Conservation (phyloP, 2,329 filamentous ascomycete genomes). For the Zasmidium angulare region DNA sequence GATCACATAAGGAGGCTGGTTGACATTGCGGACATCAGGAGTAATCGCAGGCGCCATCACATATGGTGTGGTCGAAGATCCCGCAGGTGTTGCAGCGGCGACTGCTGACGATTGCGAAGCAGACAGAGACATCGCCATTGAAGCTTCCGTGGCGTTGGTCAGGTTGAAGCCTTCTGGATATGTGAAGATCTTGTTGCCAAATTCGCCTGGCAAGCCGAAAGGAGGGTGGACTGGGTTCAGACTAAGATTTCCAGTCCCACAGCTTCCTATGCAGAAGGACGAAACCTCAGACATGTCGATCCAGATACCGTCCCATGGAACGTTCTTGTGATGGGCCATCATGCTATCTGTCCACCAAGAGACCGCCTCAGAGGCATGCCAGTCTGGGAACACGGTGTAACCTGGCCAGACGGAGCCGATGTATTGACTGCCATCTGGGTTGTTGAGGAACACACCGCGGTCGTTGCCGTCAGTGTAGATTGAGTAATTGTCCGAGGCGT, state of each 20-base stretch:
- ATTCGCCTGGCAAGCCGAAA: constrained; percentile 65
- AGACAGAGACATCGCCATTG: constrained; percentile 57
- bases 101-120: constrained; percentile 51
- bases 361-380: constrained; percentile 58
- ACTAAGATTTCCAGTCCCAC: constrained; percentile 64
- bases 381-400: constrained; percentile 63
- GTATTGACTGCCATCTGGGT: constrained; percentile 36
- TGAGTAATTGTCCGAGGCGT: constrained; percentile 62
- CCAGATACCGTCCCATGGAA: constrained; percentile 57
- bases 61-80: constrained; percentile 24
- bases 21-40: constrained; percentile 30
- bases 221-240: constrained; percentile 68
- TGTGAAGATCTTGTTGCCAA: constrained; percentile 57
- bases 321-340: constrained; percentile 51
- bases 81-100: constrained; percentile 28
- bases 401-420: constrained; percentile 54
- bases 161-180: constrained; percentile 68
- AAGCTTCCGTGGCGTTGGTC: constrained; percentile 67
- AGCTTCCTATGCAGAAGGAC: constrained; percentile 70
- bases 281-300: constrained; percentile 64
- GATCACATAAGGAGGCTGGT: constrained; percentile 35
- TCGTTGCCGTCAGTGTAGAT: constrained; percentile 36
- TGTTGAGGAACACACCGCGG: constrained; percentile 36
- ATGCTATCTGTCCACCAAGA: constrained; percentile 61
- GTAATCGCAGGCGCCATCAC: constrained; percentile 23